Base-by-base conservation (phyloP, 352 stramenopile genomes). In the Pythium oligandrum region DNA sequence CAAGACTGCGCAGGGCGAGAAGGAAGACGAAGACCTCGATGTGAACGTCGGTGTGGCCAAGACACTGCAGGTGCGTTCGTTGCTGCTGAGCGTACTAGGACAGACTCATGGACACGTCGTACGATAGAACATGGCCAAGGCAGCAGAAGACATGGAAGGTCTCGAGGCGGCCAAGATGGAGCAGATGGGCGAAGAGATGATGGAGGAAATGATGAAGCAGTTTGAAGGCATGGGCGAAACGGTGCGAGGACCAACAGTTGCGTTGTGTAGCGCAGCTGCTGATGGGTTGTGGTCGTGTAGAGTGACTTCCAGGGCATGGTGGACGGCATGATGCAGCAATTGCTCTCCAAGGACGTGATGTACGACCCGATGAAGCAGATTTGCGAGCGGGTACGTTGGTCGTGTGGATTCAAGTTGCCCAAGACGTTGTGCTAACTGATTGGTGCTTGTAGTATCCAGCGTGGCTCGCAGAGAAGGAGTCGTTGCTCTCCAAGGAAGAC, bases 281-380 rank as follows among this genome's bases (percentile, higher is more conserved):
- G 9, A 9, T 8, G 8, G 53, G 36, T 37, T n/a, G 33, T 62
- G 32, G 17, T 26, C 8, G 31, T 49, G 9, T 42, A 93, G 81
- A 86, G 68, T 57, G 82, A 96, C 67, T 91, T 97, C 56, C 82
- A 98, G 42, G 84, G 91, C 11, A 60, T 99, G 30, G 86, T 99
- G 3, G 96, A 99, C 61, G 91, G 93, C 34, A 98, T 99, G 85
- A 98, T 99, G 96, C 78, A 98, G 68, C 96, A 99, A 61, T 55
- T 99, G 44, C 70, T 99, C 55, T 94, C 88, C 42, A 98, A 98
- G 61, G 97, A 99, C 57, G 74, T 99, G 48, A 99, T 99, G 96
- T 99, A 99, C 76, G 93, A 98, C 61, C 97, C 97, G 8, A 98
- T 99, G 74, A 96, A 96, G 74, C 82, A 95, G 63, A 93, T 96